Conservation (phyloP, 139 green algal species). For the Picochlorum sp. region DNA sequence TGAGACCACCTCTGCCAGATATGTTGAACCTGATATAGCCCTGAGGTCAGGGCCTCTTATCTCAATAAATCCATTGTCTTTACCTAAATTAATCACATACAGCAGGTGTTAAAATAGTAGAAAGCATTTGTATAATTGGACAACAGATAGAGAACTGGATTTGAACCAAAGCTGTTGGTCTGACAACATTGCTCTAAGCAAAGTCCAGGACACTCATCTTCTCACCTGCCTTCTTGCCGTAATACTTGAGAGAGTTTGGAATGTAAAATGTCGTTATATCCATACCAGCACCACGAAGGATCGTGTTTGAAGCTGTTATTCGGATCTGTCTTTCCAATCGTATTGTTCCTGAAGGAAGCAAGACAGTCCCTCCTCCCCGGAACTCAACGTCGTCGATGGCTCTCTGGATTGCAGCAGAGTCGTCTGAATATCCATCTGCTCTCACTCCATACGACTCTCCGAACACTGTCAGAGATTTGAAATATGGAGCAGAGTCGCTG, state of each 20-base stretch:
- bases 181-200: too few relatives aligned
- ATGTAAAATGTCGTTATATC: not conserved
- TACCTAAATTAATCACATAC: too few relatives aligned
- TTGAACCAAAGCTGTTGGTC: not conserved
- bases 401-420: not conserved
- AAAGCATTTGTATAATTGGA: too few relatives aligned
- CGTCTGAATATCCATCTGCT: not conserved
- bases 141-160: too few relatives aligned
- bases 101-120: too few relatives aligned
- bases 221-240: not conserved
- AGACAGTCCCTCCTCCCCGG: not conserved
- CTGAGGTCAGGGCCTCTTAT: too few relatives aligned
- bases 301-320: not conserved
- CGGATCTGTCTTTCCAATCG: not conserved
- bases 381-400: not conserved
- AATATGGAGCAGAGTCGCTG: not conserved
- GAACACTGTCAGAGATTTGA: not conserved
- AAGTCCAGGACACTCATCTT: too few relatives aligned
- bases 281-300: conserved; percentile 1
- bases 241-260: not conserved
- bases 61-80: too few relatives aligned
- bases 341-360: not conserved
- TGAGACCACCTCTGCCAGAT: not conserved
- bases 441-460: not conserved
- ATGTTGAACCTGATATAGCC: too few relatives aligned